These are phyloP conservation scores for Salix suchowensis DNA, from an alignment of 345 rosid genomes.

Conservation along the genomic window DNA sequence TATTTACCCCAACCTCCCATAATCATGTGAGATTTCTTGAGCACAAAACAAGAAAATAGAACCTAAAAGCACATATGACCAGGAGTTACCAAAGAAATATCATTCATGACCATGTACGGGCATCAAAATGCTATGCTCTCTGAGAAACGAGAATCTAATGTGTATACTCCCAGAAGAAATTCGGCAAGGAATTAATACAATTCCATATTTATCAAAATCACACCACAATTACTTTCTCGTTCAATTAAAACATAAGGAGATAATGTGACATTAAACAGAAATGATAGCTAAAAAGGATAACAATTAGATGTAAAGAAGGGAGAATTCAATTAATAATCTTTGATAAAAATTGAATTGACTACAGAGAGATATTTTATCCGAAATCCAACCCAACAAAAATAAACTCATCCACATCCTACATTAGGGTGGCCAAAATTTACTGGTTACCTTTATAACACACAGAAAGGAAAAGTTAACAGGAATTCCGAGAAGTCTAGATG, in stretches of 20 bases:
- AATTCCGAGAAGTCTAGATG: conserved; percentile 18
- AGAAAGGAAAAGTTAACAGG: conserved; percentile 26
- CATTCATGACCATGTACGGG: neutral
- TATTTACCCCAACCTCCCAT: too few species aligned
- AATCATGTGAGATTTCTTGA: too few species aligned
- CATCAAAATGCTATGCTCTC: neutral
- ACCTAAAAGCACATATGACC: neutral
- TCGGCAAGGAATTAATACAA: neutral
- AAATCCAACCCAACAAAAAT: conserved; percentile 20
- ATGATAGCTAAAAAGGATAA: neutral
- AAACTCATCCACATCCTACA: conserved; percentile 41
- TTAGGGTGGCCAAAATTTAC: conserved; percentile 21
- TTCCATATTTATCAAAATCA: too few species aligned
- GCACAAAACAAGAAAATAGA: too few species aligned
- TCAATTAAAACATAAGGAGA: neutral
- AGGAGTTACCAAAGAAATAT: neutral
- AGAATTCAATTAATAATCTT: conserved; percentile 17
- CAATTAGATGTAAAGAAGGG: conserved; percentile 4
- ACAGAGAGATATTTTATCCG: conserved; percentile 13
- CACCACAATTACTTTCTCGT: neutral
- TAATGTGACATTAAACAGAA: neutral
- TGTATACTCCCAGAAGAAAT: neutral
- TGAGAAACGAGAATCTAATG: neutral
- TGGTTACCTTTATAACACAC: conserved; percentile 30
- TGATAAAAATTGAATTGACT: conserved; percentile 15